Evolutionary conservation across 176 grass and related monocot species (phyloP).

Genomic region (Hordeum vulgare): MorexV3_pseudomolecules_assembly NC_058518.1:231740757-231741256

Average conservation of each 20-base stretch:
- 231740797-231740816: neutral
- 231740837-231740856: neutral
- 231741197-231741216: neutral
- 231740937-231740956: neutral
- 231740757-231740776: slow-evolving; percentile 29
- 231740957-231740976: neutral
- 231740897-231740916: neutral
- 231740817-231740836: neutral
- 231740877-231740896: neutral
- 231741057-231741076: slow-evolving; percentile 44
- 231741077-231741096: slow-evolving; percentile 46
- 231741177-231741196: neutral
- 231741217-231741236: neutral
- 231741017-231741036: slow-evolving; percentile 59
- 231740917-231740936: neutral
- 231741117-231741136: slow-evolving; percentile 24
- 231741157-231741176: neutral
- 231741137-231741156: slow-evolving; percentile 14
- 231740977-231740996: neutral
- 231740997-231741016: neutral
- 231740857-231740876: neutral
- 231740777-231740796: slow-evolving; percentile 32
- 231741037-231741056: slow-evolving; percentile 44
- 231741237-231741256: neutral
- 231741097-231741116: slow-evolving; percentile 50